These are phyloP conservation scores for Curvularia verruculosa DNA, from an alignment of 2,329 filamentous ascomycete genomes.

Conservation along the genomic window DNA sequence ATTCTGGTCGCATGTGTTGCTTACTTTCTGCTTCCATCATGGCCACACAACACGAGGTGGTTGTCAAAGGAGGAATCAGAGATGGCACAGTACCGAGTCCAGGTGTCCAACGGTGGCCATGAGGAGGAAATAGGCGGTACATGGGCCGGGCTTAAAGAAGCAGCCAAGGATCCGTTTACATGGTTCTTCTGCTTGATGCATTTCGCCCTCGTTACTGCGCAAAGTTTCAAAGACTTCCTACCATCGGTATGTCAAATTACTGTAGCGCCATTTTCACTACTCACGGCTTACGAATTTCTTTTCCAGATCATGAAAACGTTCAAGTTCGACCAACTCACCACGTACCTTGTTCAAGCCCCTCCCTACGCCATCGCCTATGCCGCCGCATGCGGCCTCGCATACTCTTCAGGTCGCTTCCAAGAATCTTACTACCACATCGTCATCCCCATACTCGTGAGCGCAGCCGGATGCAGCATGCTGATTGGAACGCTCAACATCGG, in stretches of 20 bases:
- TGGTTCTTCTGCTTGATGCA: conserved; percentile 52
- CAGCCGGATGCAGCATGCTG: conserved; percentile 32
- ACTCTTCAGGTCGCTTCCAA: conserved; percentile 36
- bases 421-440: conserved; percentile 42
- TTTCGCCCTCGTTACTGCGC: conserved; percentile 44
- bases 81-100: conserved; percentile 38
- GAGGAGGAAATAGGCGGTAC: conserved; percentile 52
- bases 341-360: conserved; percentile 53
- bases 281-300: neutral
- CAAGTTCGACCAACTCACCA: conserved; percentile 29
- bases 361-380: conserved; percentile 46
- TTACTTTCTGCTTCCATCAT: conserved; percentile 41
- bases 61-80: conserved; percentile 27
- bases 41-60: conserved; percentile 22
- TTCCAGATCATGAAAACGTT: conserved; percentile 30
- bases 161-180: conserved; percentile 49
- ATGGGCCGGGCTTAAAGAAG: conserved; percentile 48
- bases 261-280: neutral
- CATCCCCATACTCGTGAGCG: conserved; percentile 29
- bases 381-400: conserved; percentile 32
- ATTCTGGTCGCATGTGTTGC: conserved; percentile 45
- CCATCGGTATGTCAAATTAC: conserved; percentile 26
- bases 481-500: conserved; percentile 40
- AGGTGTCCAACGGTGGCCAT: conserved; percentile 38
- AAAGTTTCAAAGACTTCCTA: conserved; percentile 44